Evolutionary conservation across 1,139 yeast species (phyloP).

Genomic region (Blastobotrys ciferrii): DNA sequence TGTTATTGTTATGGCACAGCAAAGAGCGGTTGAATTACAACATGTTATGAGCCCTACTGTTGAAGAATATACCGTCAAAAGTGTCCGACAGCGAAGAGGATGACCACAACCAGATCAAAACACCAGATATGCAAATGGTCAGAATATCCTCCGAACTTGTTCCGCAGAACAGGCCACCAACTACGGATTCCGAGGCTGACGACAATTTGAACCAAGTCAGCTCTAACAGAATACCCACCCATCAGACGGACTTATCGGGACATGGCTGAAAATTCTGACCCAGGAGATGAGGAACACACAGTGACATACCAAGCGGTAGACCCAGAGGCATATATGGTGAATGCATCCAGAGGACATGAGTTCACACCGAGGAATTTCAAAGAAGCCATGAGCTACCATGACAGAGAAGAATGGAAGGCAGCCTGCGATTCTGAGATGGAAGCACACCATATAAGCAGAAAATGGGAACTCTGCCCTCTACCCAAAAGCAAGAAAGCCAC

Average conservation of each 20-base stretch:
- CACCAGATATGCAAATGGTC: too few relatives aligned
- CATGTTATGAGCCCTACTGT: too few relatives aligned
- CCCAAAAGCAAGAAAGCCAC: background rate
- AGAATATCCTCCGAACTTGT: too few relatives aligned
- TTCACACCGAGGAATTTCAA: background rate
- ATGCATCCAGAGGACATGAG: background rate
- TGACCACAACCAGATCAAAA: too few relatives aligned
- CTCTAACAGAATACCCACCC: too few relatives aligned
- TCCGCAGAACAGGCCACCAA: too few relatives aligned
- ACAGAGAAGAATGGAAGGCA: background rate
- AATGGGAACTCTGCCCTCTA: background rate
- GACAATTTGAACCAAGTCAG: too few relatives aligned
- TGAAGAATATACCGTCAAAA: too few relatives aligned
- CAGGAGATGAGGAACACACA: background rate
- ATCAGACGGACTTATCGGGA: background rate
- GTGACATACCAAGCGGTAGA: background rate
- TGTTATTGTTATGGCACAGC: too few relatives aligned
- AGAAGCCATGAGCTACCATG: background rate
- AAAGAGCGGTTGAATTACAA: too few relatives aligned
- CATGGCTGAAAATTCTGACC: background rate
- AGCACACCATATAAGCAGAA: background rate
- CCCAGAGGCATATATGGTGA: background rate
- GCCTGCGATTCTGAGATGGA: background rate
- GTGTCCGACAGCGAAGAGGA: too few relatives aligned
- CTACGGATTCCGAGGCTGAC: too few relatives aligned